A percentile compares a stretch with the other conserved stretches of the same genome.
phyloP scores from a whole-genome alignment of 2,329 filamentous ascomycete genomes.

The Zymoseptoria passerinii region DNA sequence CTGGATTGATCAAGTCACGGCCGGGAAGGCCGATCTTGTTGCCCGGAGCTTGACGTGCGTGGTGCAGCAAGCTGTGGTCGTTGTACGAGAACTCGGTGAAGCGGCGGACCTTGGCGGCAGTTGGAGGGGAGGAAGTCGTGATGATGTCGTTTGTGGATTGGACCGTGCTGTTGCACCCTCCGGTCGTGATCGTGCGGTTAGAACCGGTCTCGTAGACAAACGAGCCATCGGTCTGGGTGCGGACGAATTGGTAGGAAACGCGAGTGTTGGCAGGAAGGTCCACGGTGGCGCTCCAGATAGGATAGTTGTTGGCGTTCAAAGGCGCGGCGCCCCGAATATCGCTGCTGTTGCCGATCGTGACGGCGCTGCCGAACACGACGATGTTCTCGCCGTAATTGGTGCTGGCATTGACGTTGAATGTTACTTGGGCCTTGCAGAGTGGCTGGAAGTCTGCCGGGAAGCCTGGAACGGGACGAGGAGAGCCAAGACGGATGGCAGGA shows the following conservation, averaged over 20 bases:
- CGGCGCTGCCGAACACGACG: constrained; percentile 25
- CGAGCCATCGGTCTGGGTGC: constrained; percentile 25
- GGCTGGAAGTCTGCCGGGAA: constrained; percentile 63
- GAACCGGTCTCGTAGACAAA: constrained; percentile 25
- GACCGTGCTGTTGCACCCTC: constrained; percentile 22
- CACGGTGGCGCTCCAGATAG: constrained; percentile 28
- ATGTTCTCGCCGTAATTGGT: constrained; percentile 32
- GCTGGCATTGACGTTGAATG: constrained; percentile 28
- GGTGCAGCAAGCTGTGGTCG: constrained; percentile 8
- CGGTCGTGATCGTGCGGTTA: constrained; percentile 28
- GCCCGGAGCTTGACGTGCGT: constrained; percentile 16
- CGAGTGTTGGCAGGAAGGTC: constrained; percentile 27
- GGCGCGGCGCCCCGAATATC: constrained; percentile 23
- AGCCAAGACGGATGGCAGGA: constrained; percentile 51
- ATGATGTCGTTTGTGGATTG: constrained; percentile 22
- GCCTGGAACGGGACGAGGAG: constrained; percentile 58
- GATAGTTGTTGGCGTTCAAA: constrained; percentile 26
- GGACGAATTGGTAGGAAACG: constrained; percentile 27
- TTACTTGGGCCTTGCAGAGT: constrained; percentile 25
- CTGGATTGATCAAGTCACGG: constrained; percentile 56
- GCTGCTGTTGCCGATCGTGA: constrained; percentile 21
- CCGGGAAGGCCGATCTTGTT: constrained; percentile 47
- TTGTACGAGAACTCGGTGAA: constrained; percentile 6
- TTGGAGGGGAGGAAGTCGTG: constrained; percentile 24
- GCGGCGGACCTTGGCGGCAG: constrained; percentile 19